Evolutionary conservation across 768 basidiomycete genomes (phyloP).

Genomic region (Rickenella mellea): DNA sequence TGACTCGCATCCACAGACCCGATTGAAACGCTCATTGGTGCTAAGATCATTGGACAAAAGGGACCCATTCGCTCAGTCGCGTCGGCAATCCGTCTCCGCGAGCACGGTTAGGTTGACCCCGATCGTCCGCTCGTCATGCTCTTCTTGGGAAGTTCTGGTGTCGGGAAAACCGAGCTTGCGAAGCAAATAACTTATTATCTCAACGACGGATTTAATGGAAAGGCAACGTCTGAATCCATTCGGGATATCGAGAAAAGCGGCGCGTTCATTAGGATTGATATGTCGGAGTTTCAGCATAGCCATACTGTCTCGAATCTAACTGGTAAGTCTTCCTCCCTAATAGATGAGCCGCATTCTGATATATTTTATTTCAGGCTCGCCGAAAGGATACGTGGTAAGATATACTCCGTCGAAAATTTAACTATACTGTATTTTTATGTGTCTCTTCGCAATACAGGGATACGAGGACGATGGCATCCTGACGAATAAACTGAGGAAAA

Average conservation of each 20-base stretch:
- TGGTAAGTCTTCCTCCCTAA: too few relatives aligned
- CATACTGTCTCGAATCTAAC: background rate
- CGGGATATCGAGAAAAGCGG: background rate
- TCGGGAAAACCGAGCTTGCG: background rate
- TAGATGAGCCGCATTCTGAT: too few relatives aligned
- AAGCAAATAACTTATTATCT: background rate
- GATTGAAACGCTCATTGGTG: background rate
- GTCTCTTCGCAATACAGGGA: background rate
- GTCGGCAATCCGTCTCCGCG: background rate
- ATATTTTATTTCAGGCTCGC: too few relatives aligned
- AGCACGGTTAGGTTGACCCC: background rate
- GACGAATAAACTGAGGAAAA: background rate
- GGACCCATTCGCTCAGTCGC: background rate
- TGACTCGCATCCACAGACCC: background rate
- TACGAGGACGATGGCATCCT: background rate
- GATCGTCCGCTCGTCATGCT: background rate
- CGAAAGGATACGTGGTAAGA: background rate
- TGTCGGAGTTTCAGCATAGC: background rate
- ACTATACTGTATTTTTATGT: too few relatives aligned
- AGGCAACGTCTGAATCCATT: background rate
- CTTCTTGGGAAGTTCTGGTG: background rate
- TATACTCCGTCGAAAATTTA: too few relatives aligned
- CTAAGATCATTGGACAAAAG: background rate
- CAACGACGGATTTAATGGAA: too few relatives aligned
- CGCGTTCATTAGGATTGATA: background rate